These are phyloP conservation scores for Blastobotrys attinorum DNA, from an alignment of 805 yeast species.

Conservation along the genomic window DNA sequence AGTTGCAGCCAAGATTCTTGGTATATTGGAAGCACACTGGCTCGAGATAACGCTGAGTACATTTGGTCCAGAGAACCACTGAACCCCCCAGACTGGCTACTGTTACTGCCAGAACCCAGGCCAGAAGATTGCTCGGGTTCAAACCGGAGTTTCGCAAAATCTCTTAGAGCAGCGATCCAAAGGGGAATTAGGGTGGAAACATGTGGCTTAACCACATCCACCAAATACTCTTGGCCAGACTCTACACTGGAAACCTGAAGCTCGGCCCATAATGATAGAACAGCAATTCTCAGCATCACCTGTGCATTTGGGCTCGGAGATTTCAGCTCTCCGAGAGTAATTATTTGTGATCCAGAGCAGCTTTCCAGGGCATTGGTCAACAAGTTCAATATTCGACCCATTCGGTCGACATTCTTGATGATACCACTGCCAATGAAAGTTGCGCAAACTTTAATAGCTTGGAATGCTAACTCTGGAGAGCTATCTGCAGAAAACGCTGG, in stretches of 20 bases:
- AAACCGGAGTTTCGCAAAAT: slow-evolving; percentile 61
- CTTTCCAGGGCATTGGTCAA: slow-evolving; percentile 62
- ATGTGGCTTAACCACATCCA: slow-evolving; percentile 39
- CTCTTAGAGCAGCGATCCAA: slow-evolving; percentile 73
- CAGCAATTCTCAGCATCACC: slow-evolving; percentile 29
- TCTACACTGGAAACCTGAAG: slow-evolving; percentile 25
- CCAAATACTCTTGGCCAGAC: slow-evolving; percentile 28
- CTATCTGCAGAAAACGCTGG: slow-evolving; percentile 77
- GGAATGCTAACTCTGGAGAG: slow-evolving; percentile 63
- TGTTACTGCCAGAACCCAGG: slow-evolving; percentile 2
- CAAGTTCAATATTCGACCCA: slow-evolving; percentile 53
- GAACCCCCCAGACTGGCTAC: slow-evolving; percentile 12
- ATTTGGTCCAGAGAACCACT: slow-evolving; percentile 28
- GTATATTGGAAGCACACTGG: slow-evolving; percentile 40
- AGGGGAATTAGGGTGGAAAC: slow-evolving; percentile 56
- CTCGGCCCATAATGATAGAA: slow-evolving; percentile 37
- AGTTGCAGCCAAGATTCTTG: slow-evolving; percentile 67
- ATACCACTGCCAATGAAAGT: slow-evolving; percentile 61
- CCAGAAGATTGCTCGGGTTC: slow-evolving; percentile 31
- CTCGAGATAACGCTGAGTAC: slow-evolving; percentile 27
- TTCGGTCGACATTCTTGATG: slow-evolving; percentile 37
- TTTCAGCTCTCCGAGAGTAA: slow-evolving; percentile 30
- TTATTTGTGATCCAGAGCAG: slow-evolving; percentile 28
- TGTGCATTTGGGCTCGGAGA: slow-evolving; percentile 30
- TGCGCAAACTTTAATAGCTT: slow-evolving; percentile 72